Base-by-base conservation (phyloP, 2,329 filamentous ascomycete species). In the Colletotrichum theobromicola region DNA sequence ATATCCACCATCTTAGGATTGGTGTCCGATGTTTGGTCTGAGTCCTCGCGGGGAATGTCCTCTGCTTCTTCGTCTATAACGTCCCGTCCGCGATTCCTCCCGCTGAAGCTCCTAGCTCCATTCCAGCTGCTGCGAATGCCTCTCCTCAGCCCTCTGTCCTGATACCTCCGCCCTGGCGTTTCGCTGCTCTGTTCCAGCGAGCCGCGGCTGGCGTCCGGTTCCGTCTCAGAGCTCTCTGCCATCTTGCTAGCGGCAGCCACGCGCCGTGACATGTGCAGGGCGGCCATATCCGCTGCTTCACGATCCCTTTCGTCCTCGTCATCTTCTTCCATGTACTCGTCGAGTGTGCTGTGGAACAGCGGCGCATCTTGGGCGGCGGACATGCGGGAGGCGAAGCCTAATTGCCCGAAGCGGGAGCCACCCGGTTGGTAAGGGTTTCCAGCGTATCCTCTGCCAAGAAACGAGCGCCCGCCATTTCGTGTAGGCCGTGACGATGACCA, bases 231-330 rank as follows among this genome's bases (percentile, higher is more conserved):
- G 76, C 95, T 98, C 78, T 98, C 95, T 46, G 94, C 94, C 64
- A 98, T 86, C 78, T 94, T 92, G 83, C 94, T 95, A 16, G 93
- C 93, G 16, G 95, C 95, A 81, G 98, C 96, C 73, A 98, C 94
- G 61, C 96, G 91, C 78, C 97, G 91, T 77, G 96, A 98, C 78
- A 94, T 91, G 83, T 98, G 96, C 72, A 99, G 87, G 7, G 96
- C 96, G 84, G 96, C 97, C 78, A 97, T 93, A 84, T 98, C 97
- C n/a, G 95, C 95, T 37, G 96, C 94, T 81, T 98, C 96, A 68
- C 95, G 89, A 79, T 97, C 94, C 79, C 95, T 93, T 84, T 98
- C 95, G 79, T 95, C 94, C 82, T 97, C 96, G 76, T 98, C 96
- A 77, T 98, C 96, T 81, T 97, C 95, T 84, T 98, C 96, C 76